Conservation (phyloP, 2,329 filamentous ascomycete genomes). For the Ilyonectria sp. region DNA sequence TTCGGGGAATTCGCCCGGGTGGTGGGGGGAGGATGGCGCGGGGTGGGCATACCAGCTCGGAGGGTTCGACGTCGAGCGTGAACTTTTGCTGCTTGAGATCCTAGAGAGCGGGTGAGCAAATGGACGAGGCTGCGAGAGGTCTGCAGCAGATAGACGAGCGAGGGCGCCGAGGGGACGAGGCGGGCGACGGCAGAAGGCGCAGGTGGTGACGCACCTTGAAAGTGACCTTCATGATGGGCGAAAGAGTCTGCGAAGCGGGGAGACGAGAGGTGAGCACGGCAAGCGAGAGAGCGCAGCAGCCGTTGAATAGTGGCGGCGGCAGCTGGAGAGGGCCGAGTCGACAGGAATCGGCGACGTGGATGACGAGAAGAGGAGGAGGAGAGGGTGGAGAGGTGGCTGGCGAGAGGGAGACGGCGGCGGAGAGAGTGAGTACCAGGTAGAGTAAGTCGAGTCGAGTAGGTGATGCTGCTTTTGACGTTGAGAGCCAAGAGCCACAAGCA, state of each 20-base stretch:
- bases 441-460: conserved; percentile 17
- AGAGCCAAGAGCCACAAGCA: conserved; percentile 10
- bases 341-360: conserved; percentile 10
- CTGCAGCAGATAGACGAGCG: neutral
- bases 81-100: conserved; percentile 99
- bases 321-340: conserved; percentile 18
- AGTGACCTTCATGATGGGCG: conserved; percentile 77
- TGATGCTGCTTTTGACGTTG: conserved; percentile 32
- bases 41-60: conserved; percentile 82
- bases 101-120: conserved; percentile 61
- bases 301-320: conserved; percentile 15
- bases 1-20: conserved; percentile 32
- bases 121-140: neutral
- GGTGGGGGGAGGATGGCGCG: conserved; percentile 41
- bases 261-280: conserved; percentile 38
- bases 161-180: conserved; percentile 11
- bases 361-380: conserved; percentile 20
- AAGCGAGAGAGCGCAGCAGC: conserved; percentile 12
- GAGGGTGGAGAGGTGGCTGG: conserved; percentile 29
- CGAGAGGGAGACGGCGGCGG: conserved; percentile 42
- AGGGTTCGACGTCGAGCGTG: conserved; percentile 92
- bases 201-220: conserved; percentile 68
- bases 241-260: conserved; percentile 48
- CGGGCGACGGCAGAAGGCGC: conserved; percentile 12
- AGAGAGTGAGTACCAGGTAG: conserved; percentile 10